Evolutionary conservation across 2,329 filamentous ascomycete species (phyloP), one percentile per base, ranked within the genome.

Genomic region (Cyphellophora attinorum): DNA sequence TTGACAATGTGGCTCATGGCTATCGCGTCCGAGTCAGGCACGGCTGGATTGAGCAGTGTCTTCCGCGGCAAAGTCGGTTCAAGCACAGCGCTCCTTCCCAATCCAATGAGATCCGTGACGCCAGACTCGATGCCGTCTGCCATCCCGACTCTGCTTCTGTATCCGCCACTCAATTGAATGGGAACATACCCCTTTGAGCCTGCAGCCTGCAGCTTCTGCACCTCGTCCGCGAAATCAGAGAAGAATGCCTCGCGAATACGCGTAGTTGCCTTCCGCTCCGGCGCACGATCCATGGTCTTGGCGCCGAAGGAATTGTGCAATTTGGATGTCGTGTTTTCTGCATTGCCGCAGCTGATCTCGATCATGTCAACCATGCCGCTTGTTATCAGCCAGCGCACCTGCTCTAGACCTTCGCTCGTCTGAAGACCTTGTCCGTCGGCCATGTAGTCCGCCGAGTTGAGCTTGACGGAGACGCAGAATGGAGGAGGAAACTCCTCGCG

Each of bases 301-400:
- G 19, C 14, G 18, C 34, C 34, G 31, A 36, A 36, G 12, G 17
- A 19, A 19, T 36, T 31, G n/a, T 36, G 34, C 18, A 36, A 17
- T n/a, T 36, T 27, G n/a, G 23, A 36, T 11, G 14, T 21, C 17
- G 5, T 25, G 8, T 25, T 8, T 21, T 38, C 38, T n/a, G 35
- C 38, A 16, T 39, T 70, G 0, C 80, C 79, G 0, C 79, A 80
- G 12, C 69, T 75, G 16, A 84, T 67, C 54, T 85, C 79, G 2
- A 84, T 56, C 44, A 81, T 82, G 54, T 84, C 79, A 2, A 83
- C 56, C 33, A 41, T 39, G 0, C 55, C 54, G 2, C 55, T 56
- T 8, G 55, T 52, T 11, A 50, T 49, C 2, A 61, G 4, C 59
- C 70, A 25, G 61, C 63, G 4, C 6, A 79, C 60, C 49, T 82